Evolutionary conservation across 2,329 filamentous ascomycete genomes (phyloP).

Genomic region (Aphanocladium album): DNA sequence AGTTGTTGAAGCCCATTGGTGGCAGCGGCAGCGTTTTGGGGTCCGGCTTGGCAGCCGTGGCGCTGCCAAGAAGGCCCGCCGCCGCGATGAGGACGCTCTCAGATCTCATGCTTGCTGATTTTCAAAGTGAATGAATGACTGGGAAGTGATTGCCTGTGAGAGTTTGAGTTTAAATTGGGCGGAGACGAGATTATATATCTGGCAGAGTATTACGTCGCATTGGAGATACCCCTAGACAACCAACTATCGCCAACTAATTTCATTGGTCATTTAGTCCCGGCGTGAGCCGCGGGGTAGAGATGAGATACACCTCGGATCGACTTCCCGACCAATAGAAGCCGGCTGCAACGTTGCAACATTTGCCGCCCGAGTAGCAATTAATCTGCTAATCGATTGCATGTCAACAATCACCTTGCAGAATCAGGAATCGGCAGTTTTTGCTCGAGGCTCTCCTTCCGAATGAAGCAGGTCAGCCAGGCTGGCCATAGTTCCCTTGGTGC

Average conservation of each 20-base stretch:
- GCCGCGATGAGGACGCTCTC: not conserved
- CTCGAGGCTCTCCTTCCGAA: not conserved
- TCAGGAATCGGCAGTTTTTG: not conserved
- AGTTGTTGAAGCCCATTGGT: conserved; percentile 49
- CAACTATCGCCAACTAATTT: not conserved
- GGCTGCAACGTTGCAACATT: conserved; percentile 1
- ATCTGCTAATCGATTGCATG: too few species aligned
- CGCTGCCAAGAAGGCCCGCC: not conserved
- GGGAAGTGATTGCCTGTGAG: not conserved
- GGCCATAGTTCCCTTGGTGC: too few species aligned
- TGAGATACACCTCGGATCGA: not conserved
- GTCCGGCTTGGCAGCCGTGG: not conserved
- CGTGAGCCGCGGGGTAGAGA: not conserved
- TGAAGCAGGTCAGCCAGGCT: not conserved
- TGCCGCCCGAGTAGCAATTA: too few species aligned
- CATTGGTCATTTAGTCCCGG: not conserved
- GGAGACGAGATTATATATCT: not conserved
- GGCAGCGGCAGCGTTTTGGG: conserved; percentile 21
- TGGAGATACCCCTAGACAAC: too few species aligned
- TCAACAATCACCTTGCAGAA: not conserved
- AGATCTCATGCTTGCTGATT: not conserved
- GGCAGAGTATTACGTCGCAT: not conserved
- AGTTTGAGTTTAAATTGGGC: not conserved
- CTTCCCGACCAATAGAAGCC: not conserved
- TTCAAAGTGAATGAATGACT: not conserved